Evolutionary conservation across 306 rosid genomes (phyloP).

Genomic region (Cicer judaicum): DNA sequence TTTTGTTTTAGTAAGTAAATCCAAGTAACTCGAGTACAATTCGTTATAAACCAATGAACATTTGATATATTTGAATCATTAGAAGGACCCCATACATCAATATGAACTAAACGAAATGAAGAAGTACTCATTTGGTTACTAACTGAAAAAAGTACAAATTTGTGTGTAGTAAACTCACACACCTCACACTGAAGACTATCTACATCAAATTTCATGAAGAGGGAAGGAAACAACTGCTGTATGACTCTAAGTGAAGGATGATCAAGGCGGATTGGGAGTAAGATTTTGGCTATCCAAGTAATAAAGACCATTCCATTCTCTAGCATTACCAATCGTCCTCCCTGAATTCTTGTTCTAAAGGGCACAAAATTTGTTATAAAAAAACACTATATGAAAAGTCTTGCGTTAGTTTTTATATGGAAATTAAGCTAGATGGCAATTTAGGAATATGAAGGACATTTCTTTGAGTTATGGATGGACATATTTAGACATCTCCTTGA

Average conservation of each 20-base stretch:
- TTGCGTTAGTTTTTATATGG: neutral
- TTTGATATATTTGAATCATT: neutral
- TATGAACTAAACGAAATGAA: neutral
- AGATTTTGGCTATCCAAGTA: neutral
- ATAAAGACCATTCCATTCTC: neutral
- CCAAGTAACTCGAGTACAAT: neutral
- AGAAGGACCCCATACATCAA: neutral
- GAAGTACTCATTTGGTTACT: neutral
- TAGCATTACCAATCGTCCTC: neutral
- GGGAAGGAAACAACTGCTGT: neutral
- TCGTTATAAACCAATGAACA: neutral
- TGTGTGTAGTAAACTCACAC: neutral
- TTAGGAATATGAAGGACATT: neutral
- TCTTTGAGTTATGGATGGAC: too few species aligned
- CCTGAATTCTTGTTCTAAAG: neutral
- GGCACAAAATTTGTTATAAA: neutral
- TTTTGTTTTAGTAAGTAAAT: neutral
- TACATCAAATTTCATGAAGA: too few species aligned
- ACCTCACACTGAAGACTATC: neutral
- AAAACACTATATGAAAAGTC: neutral
- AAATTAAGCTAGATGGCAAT: neutral
- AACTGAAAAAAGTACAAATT: neutral
- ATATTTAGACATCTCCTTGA: neutral
- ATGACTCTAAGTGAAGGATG: neutral
- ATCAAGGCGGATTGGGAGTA: neutral